Evolutionary conservation across 306 rosid genomes (phyloP), one percentile per base, ranked within the genome.

Genomic region (Cucumis sativus): DNA sequence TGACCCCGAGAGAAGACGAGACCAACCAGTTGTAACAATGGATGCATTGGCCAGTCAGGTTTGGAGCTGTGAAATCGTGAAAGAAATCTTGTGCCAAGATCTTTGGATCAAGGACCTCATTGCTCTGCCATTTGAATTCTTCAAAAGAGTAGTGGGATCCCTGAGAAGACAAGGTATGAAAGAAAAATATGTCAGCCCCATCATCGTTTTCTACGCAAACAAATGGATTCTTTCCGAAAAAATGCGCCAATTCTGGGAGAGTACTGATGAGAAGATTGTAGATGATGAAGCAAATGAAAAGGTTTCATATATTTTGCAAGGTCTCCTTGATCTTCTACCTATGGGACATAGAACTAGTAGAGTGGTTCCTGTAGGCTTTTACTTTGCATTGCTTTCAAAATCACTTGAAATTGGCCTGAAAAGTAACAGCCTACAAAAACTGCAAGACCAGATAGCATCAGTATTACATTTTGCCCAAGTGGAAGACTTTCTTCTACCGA

Each of bases 161-260:
- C 49, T 93, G 59, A 87, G 98, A 79, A 91, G 95, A 81, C 98
- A 91, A 86, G 98, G 98, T 20, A 93, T 91, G 98, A 91, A 84
- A 63, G 97, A 91, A 60, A 93, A 90, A 81, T 93, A 87, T 80
- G 87, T 87, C 8, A 87, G 86, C 61, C 93, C 97, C 21, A 84
- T 91, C 75, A 85, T 93, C 67, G 88, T 88, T 82, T 91, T 93
- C 84, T 93, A 84, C 45, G 92, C 93, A 58, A 89, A 89, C 28
- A 93, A 93, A 73, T 89, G 96, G 96, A 68, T 86, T 41, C 89
- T 91, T 18, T 89, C 92, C 1, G 77, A 85, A 58, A 91, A 87
- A 61, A 75, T 82, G 17, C 78, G 12, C 56, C 90, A 85, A 57
- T 88, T 81, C 49, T 82, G 84, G 89, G 93, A 84, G 78, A 80